Percentiles rank a stretch among this genome's conserved stretches.
Evolutionary conservation across 225 moss, liverwort and hornwort species (phyloP).

Genomic region (Sphagnum tenellum): DNA sequence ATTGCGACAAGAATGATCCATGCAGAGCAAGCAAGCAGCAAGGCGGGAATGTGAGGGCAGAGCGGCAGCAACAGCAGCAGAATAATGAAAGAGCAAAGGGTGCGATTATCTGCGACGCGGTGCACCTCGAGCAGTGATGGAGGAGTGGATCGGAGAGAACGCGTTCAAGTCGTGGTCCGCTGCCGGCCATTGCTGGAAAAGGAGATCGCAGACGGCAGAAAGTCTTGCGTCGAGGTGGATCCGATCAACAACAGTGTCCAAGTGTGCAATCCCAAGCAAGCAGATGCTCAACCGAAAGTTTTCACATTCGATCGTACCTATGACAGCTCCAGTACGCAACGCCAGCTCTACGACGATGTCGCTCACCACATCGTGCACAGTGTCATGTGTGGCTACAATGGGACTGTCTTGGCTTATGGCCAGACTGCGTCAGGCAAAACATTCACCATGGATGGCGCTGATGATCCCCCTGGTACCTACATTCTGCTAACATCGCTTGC

Average conservation of each 20-base stretch:
- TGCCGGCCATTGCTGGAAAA: constrained; percentile 71
- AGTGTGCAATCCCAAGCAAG: constrained; percentile 62
- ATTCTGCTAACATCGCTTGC: background rate
- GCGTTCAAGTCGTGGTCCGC: constrained; percentile 94
- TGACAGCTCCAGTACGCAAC: constrained; percentile 66
- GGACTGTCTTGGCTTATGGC: constrained; percentile 86
- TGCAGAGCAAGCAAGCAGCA: no score
- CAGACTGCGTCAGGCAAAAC: constrained; percentile 99
- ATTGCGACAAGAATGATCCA: no score
- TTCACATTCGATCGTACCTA: constrained; percentile 96
- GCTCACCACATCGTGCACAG: constrained; percentile 97
- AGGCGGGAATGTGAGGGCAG: no score
- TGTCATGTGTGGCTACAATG: constrained; percentile 98
- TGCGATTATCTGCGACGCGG: background rate
- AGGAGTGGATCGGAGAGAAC: constrained; percentile 45
- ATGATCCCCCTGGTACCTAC: constrained; percentile 69
- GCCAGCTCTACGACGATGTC: constrained; percentile 79
- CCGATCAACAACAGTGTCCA: constrained; percentile 50
- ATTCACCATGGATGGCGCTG: constrained; percentile 95
- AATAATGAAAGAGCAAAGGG: constrained; percentile 2
- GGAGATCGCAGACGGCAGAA: constrained; percentile 59
- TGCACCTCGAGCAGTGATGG: constrained; percentile 5
- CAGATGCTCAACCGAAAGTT: constrained; percentile 67
- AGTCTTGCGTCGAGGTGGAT: constrained; percentile 66
- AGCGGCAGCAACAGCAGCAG: background rate